Evolutionary conservation across 371 early-diverging fungal genomes (phyloP).

Genomic region (Zancudomyces culisetae): DNA sequence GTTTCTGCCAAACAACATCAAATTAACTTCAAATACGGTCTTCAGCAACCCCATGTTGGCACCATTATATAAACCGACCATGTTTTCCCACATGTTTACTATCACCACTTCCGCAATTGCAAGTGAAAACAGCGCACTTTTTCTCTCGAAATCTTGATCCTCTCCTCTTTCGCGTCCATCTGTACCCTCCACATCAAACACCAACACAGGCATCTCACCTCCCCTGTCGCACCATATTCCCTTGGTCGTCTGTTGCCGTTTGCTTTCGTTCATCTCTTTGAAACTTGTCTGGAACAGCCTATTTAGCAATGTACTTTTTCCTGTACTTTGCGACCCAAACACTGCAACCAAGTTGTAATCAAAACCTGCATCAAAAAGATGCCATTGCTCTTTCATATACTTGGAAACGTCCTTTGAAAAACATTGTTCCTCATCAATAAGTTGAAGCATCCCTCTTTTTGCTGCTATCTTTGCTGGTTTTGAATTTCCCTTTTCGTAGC

Average conservation of each 20-base stretch:
- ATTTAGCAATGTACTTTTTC: conserved; percentile 93
- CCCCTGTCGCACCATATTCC: conserved; percentile 88
- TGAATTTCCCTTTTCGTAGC: not conserved
- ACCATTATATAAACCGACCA: conserved; percentile 94
- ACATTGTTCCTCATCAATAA: conserved; percentile 60
- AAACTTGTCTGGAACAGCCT: conserved; percentile 82
- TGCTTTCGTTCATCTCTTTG: conserved; percentile 76
- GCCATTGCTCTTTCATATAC: conserved; percentile 65
- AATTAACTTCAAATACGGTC: conserved; percentile 94
- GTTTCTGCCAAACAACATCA: conserved; percentile 73
- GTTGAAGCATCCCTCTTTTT: conserved; percentile 30
- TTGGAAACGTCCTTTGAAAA: conserved; percentile 56
- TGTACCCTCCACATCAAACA: conserved; percentile 97
- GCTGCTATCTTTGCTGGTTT: not conserved
- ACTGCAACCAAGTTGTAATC: conserved; percentile 92
- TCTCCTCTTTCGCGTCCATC: conserved; percentile 97
- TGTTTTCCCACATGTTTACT: conserved; percentile 94
- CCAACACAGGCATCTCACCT: conserved; percentile 53
- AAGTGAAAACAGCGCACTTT: conserved; percentile 89
- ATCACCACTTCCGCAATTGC: conserved; percentile 90
- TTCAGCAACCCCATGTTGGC: conserved; percentile 97
- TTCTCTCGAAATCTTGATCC: conserved; percentile 96
- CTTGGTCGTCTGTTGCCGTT: conserved; percentile 83
- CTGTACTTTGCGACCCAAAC: conserved; percentile 95
- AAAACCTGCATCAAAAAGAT: conserved; percentile 68